A percentile compares a stretch with the other conserved stretches of the same genome.
Conservation (phyloP, 345 rosid species). For the Zanthoxylum bungeanum region DNA sequence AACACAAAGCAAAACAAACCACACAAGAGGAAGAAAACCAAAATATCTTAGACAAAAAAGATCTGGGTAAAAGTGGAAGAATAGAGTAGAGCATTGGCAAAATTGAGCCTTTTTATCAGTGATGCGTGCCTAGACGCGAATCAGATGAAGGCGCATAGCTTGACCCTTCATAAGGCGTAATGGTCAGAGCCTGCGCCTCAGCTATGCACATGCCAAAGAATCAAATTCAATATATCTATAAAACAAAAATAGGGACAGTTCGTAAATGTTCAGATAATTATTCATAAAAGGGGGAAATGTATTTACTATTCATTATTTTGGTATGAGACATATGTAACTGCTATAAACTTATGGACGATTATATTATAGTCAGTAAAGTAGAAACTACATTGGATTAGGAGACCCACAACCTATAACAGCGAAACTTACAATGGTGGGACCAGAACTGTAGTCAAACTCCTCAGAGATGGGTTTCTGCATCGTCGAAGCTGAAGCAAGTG, state of each 20-base stretch:
- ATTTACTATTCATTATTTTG: background rate
- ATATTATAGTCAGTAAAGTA: background rate
- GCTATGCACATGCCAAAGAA: background rate
- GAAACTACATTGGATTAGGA: background rate
- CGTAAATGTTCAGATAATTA: background rate
- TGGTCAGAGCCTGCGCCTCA: no score
- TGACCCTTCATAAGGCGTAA: no score
- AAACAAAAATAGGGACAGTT: background rate
- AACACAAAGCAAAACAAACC: no score
- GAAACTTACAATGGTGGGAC: conserved; percentile 85
- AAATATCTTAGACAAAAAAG: background rate
- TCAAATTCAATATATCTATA: background rate
- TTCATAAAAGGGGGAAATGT: background rate
- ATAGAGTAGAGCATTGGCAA: background rate
- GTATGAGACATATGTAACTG: background rate
- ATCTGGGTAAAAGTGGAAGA: background rate
- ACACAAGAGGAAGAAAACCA: no score
- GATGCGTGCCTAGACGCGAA: no score
- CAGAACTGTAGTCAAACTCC: conserved; percentile 56
- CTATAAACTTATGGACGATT: background rate
- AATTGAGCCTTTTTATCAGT: background rate
- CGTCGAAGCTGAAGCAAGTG: conserved; percentile 87
- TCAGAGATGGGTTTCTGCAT: conserved; percentile 68
- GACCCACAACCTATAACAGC: background rate
- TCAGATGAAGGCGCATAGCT: no score